These are phyloP conservation scores for Yarrowia yakushimensis DNA, from an alignment of 805 yeast species.

Conservation along the genomic window DNA sequence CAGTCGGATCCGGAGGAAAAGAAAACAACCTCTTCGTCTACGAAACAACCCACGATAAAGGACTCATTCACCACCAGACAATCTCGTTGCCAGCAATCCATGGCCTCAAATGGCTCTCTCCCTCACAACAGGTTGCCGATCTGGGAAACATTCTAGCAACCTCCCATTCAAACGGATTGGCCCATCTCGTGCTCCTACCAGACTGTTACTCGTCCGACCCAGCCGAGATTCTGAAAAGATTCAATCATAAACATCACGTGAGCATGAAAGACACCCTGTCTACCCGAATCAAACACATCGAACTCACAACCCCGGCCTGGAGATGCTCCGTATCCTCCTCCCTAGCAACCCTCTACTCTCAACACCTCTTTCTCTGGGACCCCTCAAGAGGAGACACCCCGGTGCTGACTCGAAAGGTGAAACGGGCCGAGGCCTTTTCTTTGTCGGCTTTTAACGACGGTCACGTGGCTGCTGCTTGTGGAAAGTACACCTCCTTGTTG, in stretches of 20 bases:
- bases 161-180: conserved; percentile 74
- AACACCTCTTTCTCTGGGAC: conserved; percentile 77
- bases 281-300: conserved; percentile 40
- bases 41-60: conserved; percentile 43
- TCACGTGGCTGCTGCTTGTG: conserved; percentile 55
- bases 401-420: conserved; percentile 48
- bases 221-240: conserved; percentile 75
- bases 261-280: conserved; percentile 29
- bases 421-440: conserved; percentile 53
- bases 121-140: conserved; percentile 36
- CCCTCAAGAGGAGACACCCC: conserved; percentile 58
- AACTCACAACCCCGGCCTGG: conserved; percentile 45
- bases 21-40: conserved; percentile 51
- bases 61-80: conserved; percentile 56
- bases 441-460: conserved; percentile 47
- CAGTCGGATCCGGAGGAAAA: conserved; percentile 52
- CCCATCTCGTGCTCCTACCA: conserved; percentile 69
- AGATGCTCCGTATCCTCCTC: conserved; percentile 44
- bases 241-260: conserved; percentile 71
- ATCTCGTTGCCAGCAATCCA: conserved; percentile 52
- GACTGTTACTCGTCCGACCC: conserved; percentile 46
- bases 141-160: conserved; percentile 51
- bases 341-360: conserved; percentile 61
- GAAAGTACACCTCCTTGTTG: conserved; percentile 69
- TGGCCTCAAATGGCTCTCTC: conserved; percentile 44